These are phyloP conservation scores for Pholiota molesta DNA, from an alignment of 768 basidiomycete genomes.

Conservation along the genomic window DNA sequence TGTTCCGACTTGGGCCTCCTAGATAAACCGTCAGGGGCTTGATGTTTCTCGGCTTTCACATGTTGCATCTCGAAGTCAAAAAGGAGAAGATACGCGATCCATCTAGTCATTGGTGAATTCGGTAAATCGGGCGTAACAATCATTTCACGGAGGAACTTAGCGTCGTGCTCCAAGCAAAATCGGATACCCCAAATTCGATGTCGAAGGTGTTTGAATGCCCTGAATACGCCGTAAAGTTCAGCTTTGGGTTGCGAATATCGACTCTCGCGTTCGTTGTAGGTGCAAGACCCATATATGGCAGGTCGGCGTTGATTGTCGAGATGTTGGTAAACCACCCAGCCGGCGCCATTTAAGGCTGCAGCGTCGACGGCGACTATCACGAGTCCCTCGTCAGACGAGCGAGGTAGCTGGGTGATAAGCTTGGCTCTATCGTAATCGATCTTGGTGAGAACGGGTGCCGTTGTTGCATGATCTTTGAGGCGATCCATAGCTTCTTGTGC, in stretches of 20 bases:
- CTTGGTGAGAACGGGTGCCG: conserved; percentile 26
- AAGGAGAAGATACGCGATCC: no score
- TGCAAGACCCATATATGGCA: conserved; percentile 33
- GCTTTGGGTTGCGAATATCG: conserved; percentile 36
- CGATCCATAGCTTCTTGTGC: no score
- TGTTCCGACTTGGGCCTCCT: no score
- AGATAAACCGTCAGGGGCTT: no score
- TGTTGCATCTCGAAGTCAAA: no score
- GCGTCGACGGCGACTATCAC: conserved; percentile 37
- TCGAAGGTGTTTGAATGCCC: conserved; percentile 17
- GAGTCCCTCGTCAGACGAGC: conserved; percentile 19
- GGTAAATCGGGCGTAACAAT: no score
- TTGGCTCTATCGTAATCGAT: conserved; percentile 27
- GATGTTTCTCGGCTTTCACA: no score
- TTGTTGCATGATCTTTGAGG: conserved; percentile 29
- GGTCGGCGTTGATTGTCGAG: no score
- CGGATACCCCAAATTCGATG: conserved; percentile 3
- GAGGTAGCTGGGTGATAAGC: conserved; percentile 17
- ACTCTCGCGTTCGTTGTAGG: conserved; percentile 31
- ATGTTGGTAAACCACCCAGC: no score
- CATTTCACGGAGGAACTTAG: no score
- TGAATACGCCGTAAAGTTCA: conserved; percentile 34
- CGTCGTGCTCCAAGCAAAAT: no score
- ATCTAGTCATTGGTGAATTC: no score
- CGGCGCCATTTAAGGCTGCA: conserved; percentile 26